Conservation (phyloP, 2,329 filamentous ascomycete species). For the Penicillium sp. region DNA sequence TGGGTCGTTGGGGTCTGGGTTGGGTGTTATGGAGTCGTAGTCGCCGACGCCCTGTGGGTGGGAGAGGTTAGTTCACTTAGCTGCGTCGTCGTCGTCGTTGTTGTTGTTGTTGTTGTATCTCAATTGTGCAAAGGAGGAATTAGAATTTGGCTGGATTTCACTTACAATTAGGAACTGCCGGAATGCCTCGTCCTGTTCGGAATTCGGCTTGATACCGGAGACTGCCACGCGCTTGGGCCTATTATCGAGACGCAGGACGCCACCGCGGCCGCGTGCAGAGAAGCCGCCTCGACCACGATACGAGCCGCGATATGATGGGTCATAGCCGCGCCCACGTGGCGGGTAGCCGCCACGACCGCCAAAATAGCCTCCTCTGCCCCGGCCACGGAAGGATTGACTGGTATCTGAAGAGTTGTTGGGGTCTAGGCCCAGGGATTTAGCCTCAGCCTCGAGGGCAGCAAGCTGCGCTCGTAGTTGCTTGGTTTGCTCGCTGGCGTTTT, state of each 20-base stretch:
- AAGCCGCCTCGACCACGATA: constrained; percentile 49
- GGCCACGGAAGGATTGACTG: constrained; percentile 41
- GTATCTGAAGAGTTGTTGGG: constrained; percentile 39
- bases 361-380: constrained; percentile 42
- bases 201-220: constrained; percentile 52
- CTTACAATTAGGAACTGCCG: constrained; percentile 60
- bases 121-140: neutral
- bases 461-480: constrained; percentile 59
- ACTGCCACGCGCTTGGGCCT: constrained; percentile 60
- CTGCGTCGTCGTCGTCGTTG: neutral
- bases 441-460: constrained; percentile 61
- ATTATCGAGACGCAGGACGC: constrained; percentile 63
- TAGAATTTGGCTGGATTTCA: constrained; percentile 5
- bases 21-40: constrained; percentile 51
- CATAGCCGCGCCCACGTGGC: constrained; percentile 48
- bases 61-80: constrained; percentile 15
- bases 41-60: constrained; percentile 48
- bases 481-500: constrained; percentile 53
- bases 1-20: constrained; percentile 45
- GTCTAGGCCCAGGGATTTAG: constrained; percentile 58
- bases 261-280: constrained; percentile 47
- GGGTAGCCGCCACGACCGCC: constrained; percentile 42
- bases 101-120: neutral
- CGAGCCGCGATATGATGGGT: constrained; percentile 44
- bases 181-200: constrained; percentile 60